These are phyloP conservation scores for Arthrobotrys conoides DNA, from an alignment of 2,329 filamentous ascomycete genomes.

Conservation along the genomic window DNA sequence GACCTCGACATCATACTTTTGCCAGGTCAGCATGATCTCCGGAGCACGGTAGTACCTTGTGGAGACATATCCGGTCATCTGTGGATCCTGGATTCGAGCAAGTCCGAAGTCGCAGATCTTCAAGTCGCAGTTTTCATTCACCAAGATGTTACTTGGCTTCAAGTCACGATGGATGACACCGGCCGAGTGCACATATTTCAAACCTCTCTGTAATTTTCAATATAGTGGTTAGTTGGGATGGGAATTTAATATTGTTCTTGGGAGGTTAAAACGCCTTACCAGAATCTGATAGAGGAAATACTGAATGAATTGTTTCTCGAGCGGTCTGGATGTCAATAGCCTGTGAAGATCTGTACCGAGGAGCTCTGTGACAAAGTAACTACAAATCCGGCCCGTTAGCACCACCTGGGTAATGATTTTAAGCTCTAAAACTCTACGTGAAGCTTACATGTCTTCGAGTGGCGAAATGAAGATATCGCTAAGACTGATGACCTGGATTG, in stretches of 20 bases:
- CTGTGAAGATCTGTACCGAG: slow-evolving; percentile 96
- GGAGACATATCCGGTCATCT: slow-evolving; percentile 99
- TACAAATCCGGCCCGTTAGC: slow-evolving; percentile 66
- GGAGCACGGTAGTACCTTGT: slow-evolving; percentile 98
- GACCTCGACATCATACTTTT: slow-evolving; percentile 99
- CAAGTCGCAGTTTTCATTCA: slow-evolving; percentile 99
- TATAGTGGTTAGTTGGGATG: slow-evolving; percentile 5
- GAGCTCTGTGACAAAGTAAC: slow-evolving; percentile 98
- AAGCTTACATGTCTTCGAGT: slow-evolving; percentile 91
- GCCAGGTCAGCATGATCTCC: slow-evolving; percentile 99
- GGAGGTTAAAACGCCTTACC: slow-evolving; percentile 72
- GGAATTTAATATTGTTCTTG: background rate
- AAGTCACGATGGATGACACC: slow-evolving; percentile 97
- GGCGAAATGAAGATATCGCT: slow-evolving; percentile 99
- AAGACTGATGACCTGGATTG: slow-evolving; percentile 86
- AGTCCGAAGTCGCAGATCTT: slow-evolving; percentile 99
- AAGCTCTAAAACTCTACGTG: background rate
- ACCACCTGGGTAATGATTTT: slow-evolving; percentile 18
- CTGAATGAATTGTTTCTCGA: slow-evolving; percentile 99
- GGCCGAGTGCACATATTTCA: slow-evolving; percentile 99
- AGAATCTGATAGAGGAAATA: slow-evolving; percentile 99
- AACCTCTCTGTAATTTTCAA: slow-evolving; percentile 77
- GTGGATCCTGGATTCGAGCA: slow-evolving; percentile 96
- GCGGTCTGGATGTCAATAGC: slow-evolving; percentile 90
- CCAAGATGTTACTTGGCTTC: slow-evolving; percentile 98